Base-by-base conservation (phyloP, 2,329 filamentous ascomycete species). In the Fulvia fulva region DNA sequence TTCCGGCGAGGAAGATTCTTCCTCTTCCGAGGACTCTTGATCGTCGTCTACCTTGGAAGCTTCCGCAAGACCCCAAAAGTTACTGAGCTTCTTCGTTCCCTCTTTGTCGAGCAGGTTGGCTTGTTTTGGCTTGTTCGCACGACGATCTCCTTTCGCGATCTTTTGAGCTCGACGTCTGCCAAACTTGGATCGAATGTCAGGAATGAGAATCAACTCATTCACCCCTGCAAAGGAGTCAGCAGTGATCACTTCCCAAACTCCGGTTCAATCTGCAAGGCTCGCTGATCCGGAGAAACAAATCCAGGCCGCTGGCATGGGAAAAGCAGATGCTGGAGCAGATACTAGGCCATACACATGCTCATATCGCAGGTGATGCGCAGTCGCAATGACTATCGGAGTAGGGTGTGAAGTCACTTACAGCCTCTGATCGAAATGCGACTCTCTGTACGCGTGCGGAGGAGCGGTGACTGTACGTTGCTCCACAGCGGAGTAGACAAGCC, bases 81-180 rank as follows among this genome's bases (percentile, higher is more conserved):
- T 41, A 22, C 4, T 47, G 43, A 55, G 44, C 44, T 56, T 56
- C 12, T 51, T 44, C 28, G 54, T 56, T 4, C n/a, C 8, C 21
- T 50, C 37, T 32, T 56, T 56, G 21, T 56, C 54, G n/a, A 56
- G 46, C 6, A 51, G 12, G 32, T 78, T 47, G 21, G 44, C 44
- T 12, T 47, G 44, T n/a, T 47, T 47, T 21, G 44, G 44, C 44
- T 47, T 47, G 44, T 47, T 47, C 21, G 11, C 12, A 25, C 23
- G 6, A 23, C 44, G 44, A 47, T 47, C 25, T 12, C 44, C 44
- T n/a, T 47, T 47, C 9, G 44, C 44, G 21, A 26, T 26, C 21
- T 47, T 47, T 23, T 16, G 21, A 23, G 44, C 44, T 25, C 44
- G 44, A 25, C 44, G 23, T 12, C 25, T 19, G 21, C 44, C 44